Base-by-base conservation (phyloP, 768 basidiomycete genomes). In the Heimioporus sp. region DNA sequence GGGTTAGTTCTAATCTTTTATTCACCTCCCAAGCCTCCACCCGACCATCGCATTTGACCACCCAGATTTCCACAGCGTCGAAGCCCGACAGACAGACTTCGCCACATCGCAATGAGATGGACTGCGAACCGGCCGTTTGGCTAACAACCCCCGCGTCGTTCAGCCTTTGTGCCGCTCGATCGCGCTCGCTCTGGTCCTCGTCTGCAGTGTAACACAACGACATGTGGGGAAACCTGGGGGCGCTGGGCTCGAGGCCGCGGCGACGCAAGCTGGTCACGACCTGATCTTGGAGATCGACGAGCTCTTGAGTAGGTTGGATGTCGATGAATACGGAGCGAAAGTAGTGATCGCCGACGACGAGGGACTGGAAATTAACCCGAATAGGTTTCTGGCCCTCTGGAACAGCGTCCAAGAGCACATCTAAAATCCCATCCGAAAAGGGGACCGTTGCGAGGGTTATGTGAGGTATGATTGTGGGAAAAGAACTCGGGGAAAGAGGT, bases 181-280 rank as follows among this genome's bases (percentile, higher is more conserved):
- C 69, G 40, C 87, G 79, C 65, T 85, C 79, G 17, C 11, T 61
- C 4, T 76, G 76, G 55, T 90, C 87, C n/a, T 76, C 73, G 52
- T 90, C 82, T 24, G 73, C 74, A 53, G 90, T 82, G 62, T 92
- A 92, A 60, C 80, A 84, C 52, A 92, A 58, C 34, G 90, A 91
- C 55, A 90, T 55, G 65, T 92, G 90, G 8, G 88, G 85, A 55
- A 80, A 86, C 34, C 72, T 67, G 0, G 86, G 85, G 1, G 86
- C 82, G 4, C 61, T 60, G 2, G 79, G 74, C 20, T 76, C 69
- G 9, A 78, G 52, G 5, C 65, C 63, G 20, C 76, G 64, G 19
- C 37, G 46, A 39, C 54, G 59, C n/a, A 77, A 57, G 20, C 61
- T 57, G 6, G 61, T 59, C 49, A 79, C 73, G 28, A 90, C 70